These are phyloP conservation scores for Leccinum laetum DNA, from an alignment of 1,284 basidiomycete species.

Conservation along the genomic window DNA sequence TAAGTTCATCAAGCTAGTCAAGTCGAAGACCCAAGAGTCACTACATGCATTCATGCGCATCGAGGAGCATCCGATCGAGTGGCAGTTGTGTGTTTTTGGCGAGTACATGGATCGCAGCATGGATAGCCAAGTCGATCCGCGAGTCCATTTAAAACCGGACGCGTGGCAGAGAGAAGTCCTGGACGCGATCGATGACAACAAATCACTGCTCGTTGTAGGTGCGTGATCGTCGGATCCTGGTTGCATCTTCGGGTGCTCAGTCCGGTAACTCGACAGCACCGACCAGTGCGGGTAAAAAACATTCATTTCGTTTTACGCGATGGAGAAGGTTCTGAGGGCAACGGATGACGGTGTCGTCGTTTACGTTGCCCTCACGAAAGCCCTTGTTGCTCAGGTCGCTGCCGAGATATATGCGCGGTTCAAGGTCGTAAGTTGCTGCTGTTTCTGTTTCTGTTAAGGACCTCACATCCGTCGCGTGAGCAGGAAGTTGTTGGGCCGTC, in stretches of 20 bases:
- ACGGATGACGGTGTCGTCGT: constrained; percentile 67
- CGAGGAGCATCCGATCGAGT: constrained; percentile 53
- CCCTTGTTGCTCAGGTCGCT: constrained; percentile 66
- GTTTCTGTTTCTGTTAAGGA: neutral
- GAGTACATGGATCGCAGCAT: constrained; percentile 72
- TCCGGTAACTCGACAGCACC: constrained; percentile 42
- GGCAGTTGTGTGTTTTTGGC: constrained; percentile 71
- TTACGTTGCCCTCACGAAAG: constrained; percentile 77
- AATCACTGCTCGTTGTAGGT: constrained; percentile 69
- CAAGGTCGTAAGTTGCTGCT: constrained; percentile 41
- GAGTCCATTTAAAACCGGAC: constrained; percentile 67
- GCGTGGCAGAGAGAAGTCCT: constrained; percentile 69
- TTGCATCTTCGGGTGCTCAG: neutral
- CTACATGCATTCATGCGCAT: constrained; percentile 56
- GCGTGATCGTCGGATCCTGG: constrained; percentile 21
- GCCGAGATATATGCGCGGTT: constrained; percentile 73
- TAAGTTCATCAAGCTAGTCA: constrained; percentile 54
- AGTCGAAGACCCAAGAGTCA: constrained; percentile 41
- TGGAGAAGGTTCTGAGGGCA: constrained; percentile 62
- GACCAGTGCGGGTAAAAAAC: constrained; percentile 71
- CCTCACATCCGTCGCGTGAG: neutral
- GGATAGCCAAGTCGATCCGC: constrained; percentile 55
- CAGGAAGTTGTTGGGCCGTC: constrained; percentile 64
- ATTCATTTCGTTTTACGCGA: constrained; percentile 75
- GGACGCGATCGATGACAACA: constrained; percentile 57